Base-by-base conservation (phyloP, 2,329 filamentous ascomycete species). In the Fusarium sp. region DNA sequence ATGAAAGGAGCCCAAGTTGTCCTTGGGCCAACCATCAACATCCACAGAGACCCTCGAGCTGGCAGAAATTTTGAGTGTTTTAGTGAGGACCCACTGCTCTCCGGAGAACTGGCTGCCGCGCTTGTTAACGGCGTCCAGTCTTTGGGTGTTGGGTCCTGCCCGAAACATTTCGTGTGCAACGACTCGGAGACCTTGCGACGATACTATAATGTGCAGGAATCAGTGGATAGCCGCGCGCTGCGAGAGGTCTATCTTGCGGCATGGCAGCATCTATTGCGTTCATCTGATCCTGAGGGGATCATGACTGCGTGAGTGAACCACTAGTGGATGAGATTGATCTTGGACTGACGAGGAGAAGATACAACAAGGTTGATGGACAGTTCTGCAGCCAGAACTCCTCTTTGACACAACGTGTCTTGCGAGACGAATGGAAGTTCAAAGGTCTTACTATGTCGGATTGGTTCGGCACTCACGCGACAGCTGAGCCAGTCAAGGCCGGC, bases 41-140 rank as follows among this genome's bases (percentile, higher is more conserved):
- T 71, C 0, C 58, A 72, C 12, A 53, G 59, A 10, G 66, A 66
- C 15, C 67, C 63, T 14, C 52, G 63, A 8, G 70, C 66, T 0
- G 70, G 68, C 2, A 49, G 68, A 3, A 72, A 72, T 24, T 72
- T 70, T 55, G 68, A 72, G 27, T 72, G 70, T 16, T 69, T 70
- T 4, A 72, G 70, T 20, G 68, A 72, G 20, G 68, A 72, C 29
- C 68, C 68, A 4, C 24, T 72, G 0, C 53, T 72, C 9, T 72
- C 68, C 12, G 70, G 70, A 5, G 38, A 67, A 3, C 25, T 72
- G 25, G 68, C 57, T 20, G 70, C 66, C 1, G 68, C 70, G 2
- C 32, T 72, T 20, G 56, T 72, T 4, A 70, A 70, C 7, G 70
- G 68, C 5, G 57, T 72, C 0, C 68, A 66, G 29, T 54, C 27